Conservation (phyloP, 257 asterid genomes). For the Buddleja alternifolia region DNA sequence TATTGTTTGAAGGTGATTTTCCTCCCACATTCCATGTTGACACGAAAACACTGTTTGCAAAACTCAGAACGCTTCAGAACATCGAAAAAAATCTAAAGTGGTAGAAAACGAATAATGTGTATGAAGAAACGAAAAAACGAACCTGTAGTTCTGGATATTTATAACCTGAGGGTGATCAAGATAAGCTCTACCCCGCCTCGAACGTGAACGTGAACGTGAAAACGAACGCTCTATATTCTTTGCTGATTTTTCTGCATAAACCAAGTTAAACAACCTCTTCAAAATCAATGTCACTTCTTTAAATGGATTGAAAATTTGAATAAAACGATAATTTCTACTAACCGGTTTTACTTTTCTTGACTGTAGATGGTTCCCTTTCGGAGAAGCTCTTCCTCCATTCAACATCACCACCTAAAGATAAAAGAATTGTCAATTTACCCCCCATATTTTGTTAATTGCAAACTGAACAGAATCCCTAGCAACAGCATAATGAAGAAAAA, state of each 20-base stretch:
- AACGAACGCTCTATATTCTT: constrained; percentile 66
- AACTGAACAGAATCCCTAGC: background rate
- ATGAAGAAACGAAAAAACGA: constrained; percentile 23
- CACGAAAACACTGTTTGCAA: constrained; percentile 67
- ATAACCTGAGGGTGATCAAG: constrained; percentile 95
- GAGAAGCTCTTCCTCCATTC: constrained; percentile 88
- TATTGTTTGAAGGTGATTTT: constrained; percentile 72
- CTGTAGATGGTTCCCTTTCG: constrained; percentile 76
- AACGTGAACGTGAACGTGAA: constrained; percentile 67
- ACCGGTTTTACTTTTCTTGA: constrained; percentile 88
- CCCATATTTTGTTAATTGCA: constrained; percentile 8
- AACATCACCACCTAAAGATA: constrained; percentile 60
- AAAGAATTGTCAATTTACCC: constrained; percentile 25
- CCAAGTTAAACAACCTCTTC: constrained; percentile 3
- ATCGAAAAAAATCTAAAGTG: constrained; percentile 3
- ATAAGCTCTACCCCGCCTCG: constrained; percentile 78
- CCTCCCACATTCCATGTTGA: constrained; percentile 99
- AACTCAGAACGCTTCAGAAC: background rate
- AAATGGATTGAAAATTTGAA: background rate
- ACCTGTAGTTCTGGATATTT: constrained; percentile 66
- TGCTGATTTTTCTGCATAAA: constrained; percentile 71
- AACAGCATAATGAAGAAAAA: background rate
- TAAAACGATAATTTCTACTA: constrained; percentile 6
- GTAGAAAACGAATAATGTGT: background rate
- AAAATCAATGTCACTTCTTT: background rate